These are phyloP conservation scores for Trichoderma guizhouense DNA, from an alignment of 2,329 filamentous ascomycete species.

Conservation along the genomic window DNA sequence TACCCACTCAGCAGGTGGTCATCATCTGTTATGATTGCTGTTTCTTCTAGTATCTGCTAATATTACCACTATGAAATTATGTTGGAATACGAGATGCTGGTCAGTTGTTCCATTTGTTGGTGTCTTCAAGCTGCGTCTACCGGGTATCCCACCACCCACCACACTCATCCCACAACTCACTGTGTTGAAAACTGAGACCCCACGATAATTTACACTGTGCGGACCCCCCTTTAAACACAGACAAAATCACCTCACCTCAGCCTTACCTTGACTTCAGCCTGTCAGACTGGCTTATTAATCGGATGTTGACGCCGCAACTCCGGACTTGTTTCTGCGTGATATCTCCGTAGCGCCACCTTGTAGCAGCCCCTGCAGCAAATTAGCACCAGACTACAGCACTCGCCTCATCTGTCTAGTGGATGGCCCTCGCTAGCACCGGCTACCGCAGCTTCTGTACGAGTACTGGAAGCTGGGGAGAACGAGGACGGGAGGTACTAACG, in stretches of 20 bases:
- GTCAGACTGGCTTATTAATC: not conserved
- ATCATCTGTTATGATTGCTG: not conserved
- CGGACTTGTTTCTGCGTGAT: not conserved
- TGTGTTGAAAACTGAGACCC: not conserved
- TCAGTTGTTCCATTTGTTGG: not conserved
- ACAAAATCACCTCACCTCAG: not conserved
- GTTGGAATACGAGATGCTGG: not conserved
- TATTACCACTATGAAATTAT: not conserved
- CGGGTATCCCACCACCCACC: not conserved
- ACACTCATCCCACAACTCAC: not conserved
- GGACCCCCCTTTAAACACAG: not conserved
- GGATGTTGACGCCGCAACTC: not conserved
- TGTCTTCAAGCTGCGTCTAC: not conserved
- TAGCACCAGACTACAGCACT: not conserved
- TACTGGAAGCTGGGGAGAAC: not conserved
- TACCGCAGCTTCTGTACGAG: not conserved
- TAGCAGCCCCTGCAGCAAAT: not conserved
- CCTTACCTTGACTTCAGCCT: not conserved
- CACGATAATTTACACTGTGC: not conserved
- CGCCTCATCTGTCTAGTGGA: not conserved
- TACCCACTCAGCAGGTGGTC: not conserved
- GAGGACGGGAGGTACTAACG: not conserved
- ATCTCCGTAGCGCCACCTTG: not conserved
- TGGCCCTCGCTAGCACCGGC: not conserved
- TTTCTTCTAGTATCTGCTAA: not conserved